These are phyloP conservation scores for Aspergillus heteromorphus DNA, from an alignment of 495 filamentous ascomycete species.

Conservation along the genomic window DNA sequence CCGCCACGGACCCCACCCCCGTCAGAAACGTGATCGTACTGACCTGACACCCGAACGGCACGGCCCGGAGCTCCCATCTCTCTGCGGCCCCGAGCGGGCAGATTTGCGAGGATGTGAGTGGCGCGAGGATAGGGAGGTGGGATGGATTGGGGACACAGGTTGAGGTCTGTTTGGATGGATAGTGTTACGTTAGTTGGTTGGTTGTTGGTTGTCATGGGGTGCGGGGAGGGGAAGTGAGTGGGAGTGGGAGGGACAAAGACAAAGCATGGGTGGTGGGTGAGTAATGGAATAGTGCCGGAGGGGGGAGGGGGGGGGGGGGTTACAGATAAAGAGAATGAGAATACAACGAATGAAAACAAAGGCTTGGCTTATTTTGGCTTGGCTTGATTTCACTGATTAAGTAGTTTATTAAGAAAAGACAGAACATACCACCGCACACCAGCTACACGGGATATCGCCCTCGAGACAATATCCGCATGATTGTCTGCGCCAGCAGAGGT, in stretches of 20 bases:
- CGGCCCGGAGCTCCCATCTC: slow-evolving; percentile 48
- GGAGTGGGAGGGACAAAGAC: not conserved
- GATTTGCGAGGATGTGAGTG: slow-evolving; percentile 36
- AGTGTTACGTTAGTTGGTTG: not conserved
- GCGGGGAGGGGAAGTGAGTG: too few species aligned
- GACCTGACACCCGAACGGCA: slow-evolving; percentile 45
- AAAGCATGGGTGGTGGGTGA: not conserved
- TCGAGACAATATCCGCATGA: slow-evolving; percentile 39
- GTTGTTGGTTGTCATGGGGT: not conserved
- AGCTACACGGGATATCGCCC: slow-evolving; percentile 41
- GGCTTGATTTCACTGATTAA: too few species aligned
- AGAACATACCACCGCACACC: slow-evolving; percentile 48
- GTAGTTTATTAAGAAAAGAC: not conserved
- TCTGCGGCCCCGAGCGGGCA: slow-evolving; percentile 46
- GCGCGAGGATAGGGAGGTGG: slow-evolving; percentile 40
- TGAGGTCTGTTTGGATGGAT: slow-evolving; percentile 31
- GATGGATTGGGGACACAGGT: slow-evolving; percentile 46
- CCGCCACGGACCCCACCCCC: slow-evolving; percentile 30
- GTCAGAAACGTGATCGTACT: slow-evolving; percentile 46
- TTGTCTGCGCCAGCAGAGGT: slow-evolving; percentile 42
- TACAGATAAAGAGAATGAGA: too few species aligned
- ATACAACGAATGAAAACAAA: too few species aligned
- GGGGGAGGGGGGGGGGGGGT: too few species aligned
- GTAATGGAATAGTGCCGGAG: not conserved
- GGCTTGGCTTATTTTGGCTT: too few species aligned